phyloP scores from a whole-genome alignment of 108 stramenopile species.

The Mediolabrus comicus region DNA sequence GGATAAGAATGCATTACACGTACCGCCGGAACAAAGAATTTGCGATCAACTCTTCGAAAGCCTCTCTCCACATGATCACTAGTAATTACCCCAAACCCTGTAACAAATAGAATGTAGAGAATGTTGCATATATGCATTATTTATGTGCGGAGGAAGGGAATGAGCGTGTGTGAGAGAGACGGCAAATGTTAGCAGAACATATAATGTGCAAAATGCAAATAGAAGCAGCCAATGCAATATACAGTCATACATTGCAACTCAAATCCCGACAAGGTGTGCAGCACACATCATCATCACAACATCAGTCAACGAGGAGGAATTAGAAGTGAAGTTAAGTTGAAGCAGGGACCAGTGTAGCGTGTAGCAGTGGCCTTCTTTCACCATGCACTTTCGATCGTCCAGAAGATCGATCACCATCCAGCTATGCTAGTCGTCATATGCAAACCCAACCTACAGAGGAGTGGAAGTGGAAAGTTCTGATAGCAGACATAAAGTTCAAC shows the following conservation, averaged over 20 bases:
- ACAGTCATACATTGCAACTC: background rate
- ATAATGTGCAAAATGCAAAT: background rate
- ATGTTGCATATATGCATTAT: background rate
- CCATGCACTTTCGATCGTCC: too few relatives aligned
- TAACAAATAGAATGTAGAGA: background rate
- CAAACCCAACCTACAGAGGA: too few relatives aligned
- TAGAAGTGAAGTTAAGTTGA: background rate
- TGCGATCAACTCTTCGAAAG: conserved; percentile 81
- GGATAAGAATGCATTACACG: too few relatives aligned
- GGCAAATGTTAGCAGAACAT: background rate
- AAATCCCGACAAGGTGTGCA: too few relatives aligned
- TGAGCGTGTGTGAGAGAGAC: background rate
- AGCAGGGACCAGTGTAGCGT: too few relatives aligned
- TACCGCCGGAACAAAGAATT: conserved; percentile 84
- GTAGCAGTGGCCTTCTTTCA: too few relatives aligned
- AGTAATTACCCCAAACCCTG: conserved; percentile 73
- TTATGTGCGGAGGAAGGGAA: background rate
- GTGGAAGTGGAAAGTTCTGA: too few relatives aligned
- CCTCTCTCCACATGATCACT: conserved; percentile 63
- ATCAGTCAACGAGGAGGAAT: background rate
- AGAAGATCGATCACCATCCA: too few relatives aligned
- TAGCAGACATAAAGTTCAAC: conserved; percentile 24
- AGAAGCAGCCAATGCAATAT: background rate
- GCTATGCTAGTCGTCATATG: too few relatives aligned
- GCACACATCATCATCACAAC: background rate